These are phyloP conservation scores for Clavariopsis aquatica DNA, from an alignment of 495 filamentous ascomycete species.

Conservation along the genomic window DNA sequence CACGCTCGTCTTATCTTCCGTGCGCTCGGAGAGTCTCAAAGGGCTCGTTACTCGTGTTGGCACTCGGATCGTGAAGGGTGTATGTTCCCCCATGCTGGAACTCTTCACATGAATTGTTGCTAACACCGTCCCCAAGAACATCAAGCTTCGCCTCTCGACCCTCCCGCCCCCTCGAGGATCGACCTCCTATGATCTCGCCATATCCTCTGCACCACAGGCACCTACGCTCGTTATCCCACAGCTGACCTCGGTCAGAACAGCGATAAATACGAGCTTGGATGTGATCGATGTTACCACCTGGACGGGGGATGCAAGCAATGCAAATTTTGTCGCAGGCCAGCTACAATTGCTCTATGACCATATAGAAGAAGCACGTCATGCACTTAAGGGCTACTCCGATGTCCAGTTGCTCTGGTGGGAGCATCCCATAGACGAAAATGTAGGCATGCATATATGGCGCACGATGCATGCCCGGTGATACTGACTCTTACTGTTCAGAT, in stretches of 20 bases:
- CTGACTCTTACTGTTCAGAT: conserved; percentile 40
- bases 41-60: conserved; percentile 74
- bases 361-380: conserved; percentile 65
- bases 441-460: conserved; percentile 38
- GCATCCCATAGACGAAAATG: conserved; percentile 54
- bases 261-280: conserved; percentile 78
- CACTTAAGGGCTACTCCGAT: conserved; percentile 60
- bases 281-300: conserved; percentile 74
- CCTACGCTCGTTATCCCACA: conserved; percentile 63
- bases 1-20: conserved; percentile 85
- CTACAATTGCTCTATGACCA: conserved; percentile 74
- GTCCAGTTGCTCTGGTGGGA: conserved; percentile 61
- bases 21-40: conserved; percentile 85
- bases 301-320: conserved; percentile 60
- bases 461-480: background rate
- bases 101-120: too few relatives aligned
- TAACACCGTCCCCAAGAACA: conserved; percentile 23
- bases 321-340: conserved; percentile 74
- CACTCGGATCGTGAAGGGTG: conserved; percentile 48
- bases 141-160: conserved; percentile 48
- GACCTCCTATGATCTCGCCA: conserved; percentile 57
- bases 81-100: conserved; percentile 31
- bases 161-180: conserved; percentile 54
- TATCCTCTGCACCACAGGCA: conserved; percentile 53
- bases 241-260: conserved; percentile 65